A percentile compares a stretch with the other conserved stretches of the same genome.
These are phyloP conservation scores for Pilaira anomala DNA, from an alignment of 192 early-diverging fungal genomes.

Conservation along the genomic window DNA sequence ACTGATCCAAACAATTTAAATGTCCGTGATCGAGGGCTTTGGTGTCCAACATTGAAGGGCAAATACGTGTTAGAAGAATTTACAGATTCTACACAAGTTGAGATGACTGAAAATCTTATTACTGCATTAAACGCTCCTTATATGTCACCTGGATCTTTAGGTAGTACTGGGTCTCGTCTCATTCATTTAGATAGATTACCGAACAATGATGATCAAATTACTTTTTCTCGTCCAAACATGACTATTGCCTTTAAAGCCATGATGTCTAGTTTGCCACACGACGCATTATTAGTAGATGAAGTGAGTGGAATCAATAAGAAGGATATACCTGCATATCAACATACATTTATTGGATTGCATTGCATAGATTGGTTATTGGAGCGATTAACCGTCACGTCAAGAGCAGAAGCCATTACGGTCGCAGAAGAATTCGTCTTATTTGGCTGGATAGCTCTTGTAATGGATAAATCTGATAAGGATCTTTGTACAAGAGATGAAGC, in stretches of 20 bases:
- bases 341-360: constrained; percentile 15
- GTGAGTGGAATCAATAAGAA: constrained; percentile 8
- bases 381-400: constrained; percentile 43
- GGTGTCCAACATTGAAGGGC: constrained; percentile 47
- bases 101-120: constrained; percentile 19
- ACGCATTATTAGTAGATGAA: constrained; percentile 18
- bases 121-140: not conserved
- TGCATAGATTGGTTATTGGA: constrained; percentile 44
- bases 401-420: constrained; percentile 42
- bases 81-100: constrained; percentile 2
- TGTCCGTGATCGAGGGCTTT: constrained; percentile 44
- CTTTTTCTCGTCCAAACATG: constrained; percentile 36
- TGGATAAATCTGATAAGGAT: constrained; percentile 22
- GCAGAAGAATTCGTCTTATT: constrained; percentile 44
- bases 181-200: constrained; percentile 17
- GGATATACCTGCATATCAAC: not conserved
- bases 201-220: constrained; percentile 39
- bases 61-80: constrained; percentile 47
- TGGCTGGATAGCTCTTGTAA: constrained; percentile 38
- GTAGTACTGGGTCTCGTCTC: constrained; percentile 1
- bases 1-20: constrained; percentile 38
- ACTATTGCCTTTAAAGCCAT: constrained; percentile 42
- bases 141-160: not conserved
- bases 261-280: constrained; percentile 39
- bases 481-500: constrained; percentile 1